Conservation (phyloP, 2,329 filamentous ascomycete species). For the Pseudonectria buxi region DNA sequence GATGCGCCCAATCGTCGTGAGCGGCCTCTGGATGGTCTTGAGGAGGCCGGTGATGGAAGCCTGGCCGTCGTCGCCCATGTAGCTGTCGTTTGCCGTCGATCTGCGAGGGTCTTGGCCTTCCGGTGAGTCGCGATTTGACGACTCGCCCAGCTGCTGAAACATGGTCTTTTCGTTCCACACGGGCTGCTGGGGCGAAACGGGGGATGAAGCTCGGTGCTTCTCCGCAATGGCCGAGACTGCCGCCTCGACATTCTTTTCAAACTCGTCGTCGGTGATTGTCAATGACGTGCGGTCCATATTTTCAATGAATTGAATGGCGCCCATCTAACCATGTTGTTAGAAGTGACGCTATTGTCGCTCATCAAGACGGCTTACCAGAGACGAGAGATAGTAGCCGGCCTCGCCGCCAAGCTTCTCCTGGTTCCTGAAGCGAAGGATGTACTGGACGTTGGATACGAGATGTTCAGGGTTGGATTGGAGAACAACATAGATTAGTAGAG, state of each 20-base stretch:
- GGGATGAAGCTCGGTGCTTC: slow-evolving; percentile 59
- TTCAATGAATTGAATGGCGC: slow-evolving; percentile 93
- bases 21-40: slow-evolving; percentile 81
- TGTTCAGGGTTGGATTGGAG: slow-evolving; percentile 92
- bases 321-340: slow-evolving; percentile 50
- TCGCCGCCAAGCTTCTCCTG: slow-evolving; percentile 97
- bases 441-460: slow-evolving; percentile 94
- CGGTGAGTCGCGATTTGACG: slow-evolving; percentile 35
- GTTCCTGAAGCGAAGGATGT: slow-evolving; percentile 93
- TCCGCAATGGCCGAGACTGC: slow-evolving; percentile 94
- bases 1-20: slow-evolving; percentile 89
- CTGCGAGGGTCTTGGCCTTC: slow-evolving; percentile 38
- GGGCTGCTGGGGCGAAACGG: slow-evolving; percentile 32
- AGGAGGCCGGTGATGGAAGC: slow-evolving; percentile 79
- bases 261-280: slow-evolving; percentile 90
- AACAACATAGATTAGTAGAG: slow-evolving; percentile 91
- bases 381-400: slow-evolving; percentile 95
- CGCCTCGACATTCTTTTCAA: slow-evolving; percentile 92
- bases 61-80: slow-evolving; percentile 56
- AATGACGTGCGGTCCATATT: slow-evolving; percentile 89
- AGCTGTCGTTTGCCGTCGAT: slow-evolving; percentile 49
- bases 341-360: too few relatives aligned
- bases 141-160: slow-evolving; percentile 14
- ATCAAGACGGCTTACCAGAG: slow-evolving; percentile 59
- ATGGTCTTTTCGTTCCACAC: slow-evolving; percentile 40